These are phyloP conservation scores for Inga laurina DNA, from an alignment of 306 rosid genomes.

Conservation along the genomic window DNA sequence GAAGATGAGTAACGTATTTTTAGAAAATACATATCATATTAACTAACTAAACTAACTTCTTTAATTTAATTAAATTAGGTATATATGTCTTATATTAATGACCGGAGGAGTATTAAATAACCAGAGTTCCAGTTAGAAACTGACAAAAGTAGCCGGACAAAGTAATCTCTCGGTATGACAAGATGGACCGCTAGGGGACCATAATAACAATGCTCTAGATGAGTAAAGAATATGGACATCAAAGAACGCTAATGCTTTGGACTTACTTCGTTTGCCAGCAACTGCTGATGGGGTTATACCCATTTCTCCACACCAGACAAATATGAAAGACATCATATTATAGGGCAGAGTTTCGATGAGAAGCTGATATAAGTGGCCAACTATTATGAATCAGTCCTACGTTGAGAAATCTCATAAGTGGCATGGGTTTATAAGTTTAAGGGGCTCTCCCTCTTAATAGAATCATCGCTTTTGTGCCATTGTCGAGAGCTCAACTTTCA, in stretches of 20 bases:
- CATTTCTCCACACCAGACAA: not conserved
- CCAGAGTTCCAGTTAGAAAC: not conserved
- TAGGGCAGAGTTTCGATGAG: not conserved
- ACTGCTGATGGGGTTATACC: not conserved
- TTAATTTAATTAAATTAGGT: too few species aligned
- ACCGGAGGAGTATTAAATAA: not conserved
- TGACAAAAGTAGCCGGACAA: not conserved
- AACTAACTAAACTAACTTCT: too few species aligned
- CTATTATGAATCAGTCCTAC: not conserved
- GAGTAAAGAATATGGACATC: not conserved
- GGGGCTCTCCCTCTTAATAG: too few species aligned
- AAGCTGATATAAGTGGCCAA: conserved; percentile 5
- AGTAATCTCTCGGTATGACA: not conserved
- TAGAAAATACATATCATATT: too few species aligned
- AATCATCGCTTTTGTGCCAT: too few species aligned
- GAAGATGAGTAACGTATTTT: too few species aligned
- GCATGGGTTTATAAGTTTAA: too few species aligned
- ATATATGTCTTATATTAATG: too few species aligned
- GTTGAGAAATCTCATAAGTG: too few species aligned
- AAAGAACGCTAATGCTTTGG: not conserved
- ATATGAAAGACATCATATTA: conserved; percentile 13
- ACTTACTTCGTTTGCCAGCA: not conserved
- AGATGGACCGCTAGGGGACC: not conserved
- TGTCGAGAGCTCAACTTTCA: too few species aligned
- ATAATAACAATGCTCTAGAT: not conserved